These are phyloP conservation scores for Zasmidium citrigriseum DNA, from an alignment of 2,329 filamentous ascomycete genomes.

Conservation along the genomic window DNA sequence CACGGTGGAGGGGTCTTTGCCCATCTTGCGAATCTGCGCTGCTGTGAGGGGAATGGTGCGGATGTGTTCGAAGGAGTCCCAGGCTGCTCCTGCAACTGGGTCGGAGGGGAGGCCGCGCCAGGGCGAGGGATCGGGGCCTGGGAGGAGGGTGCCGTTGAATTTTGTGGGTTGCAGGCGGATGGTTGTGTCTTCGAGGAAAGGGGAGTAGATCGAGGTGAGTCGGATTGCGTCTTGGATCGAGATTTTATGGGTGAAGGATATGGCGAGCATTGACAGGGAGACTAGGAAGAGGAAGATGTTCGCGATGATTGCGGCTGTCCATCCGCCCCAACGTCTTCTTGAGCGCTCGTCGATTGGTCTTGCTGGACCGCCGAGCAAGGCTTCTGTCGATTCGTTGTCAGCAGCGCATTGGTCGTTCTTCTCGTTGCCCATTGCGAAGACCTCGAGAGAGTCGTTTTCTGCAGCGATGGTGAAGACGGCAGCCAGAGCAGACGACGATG, in stretches of 20 bases:
- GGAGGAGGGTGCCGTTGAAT: background rate
- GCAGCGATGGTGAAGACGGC: background rate
- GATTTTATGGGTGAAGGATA: background rate
- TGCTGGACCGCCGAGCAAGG: background rate
- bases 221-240: background rate
- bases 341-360: background rate
- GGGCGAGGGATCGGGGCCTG: background rate
- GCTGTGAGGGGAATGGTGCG: background rate
- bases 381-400: background rate
- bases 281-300: background rate
- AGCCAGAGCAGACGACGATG: too few species aligned
- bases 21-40: background rate
- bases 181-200: background rate
- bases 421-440: background rate
- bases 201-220: background rate
- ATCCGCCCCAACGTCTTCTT: background rate
- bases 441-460: background rate
- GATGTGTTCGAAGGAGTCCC: constrained; percentile 4
- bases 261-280: background rate
- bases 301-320: background rate
- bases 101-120: background rate
- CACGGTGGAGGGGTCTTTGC: background rate
- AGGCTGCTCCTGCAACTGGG: background rate
- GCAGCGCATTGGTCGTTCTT: background rate
- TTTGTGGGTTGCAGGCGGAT: background rate